Base-by-base conservation (phyloP, 352 stramenopile genomes). In the Globisporangium carolinianum region DNA sequence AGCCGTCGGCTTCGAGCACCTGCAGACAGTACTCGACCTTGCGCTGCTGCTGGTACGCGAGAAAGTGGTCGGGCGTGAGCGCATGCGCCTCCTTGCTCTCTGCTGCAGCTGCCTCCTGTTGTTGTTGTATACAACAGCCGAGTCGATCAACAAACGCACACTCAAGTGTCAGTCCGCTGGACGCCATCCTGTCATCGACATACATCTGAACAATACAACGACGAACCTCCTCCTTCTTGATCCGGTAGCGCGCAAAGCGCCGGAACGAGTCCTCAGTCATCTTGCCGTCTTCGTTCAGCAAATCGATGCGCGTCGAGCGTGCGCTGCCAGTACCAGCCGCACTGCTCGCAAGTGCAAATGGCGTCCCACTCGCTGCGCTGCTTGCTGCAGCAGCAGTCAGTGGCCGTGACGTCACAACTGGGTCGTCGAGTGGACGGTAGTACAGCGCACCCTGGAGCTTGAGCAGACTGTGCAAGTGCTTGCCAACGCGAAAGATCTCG, bases 401-500 rank as follows among this genome's bases (percentile, higher is more conserved):
- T 57, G 18, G 36, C 43, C 15, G 3, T 15, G 3, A 24, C 41
- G 8, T n/a, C 41, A 4, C 32, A 0, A 53, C 57, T 0, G 36
- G 6, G 4, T 65, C 64, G 11, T 79, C 63, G 4, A 78, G 36
- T 1, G 71, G 65, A n/a, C 71, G 69, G 35, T 84, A 92, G 54
- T 90, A 92, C 12, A 92, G 42, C 46, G 72, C 85, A 12, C 77
- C 76, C 15, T 73, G 64, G 0, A 92, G 55, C 55, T 87, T 90
- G 5, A 92, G 58, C 32, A 88, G 55, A 12, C 55, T 82, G 61
- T 89, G 77, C 3, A 92, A 54, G 54, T 90, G 76, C 50, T 75
- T 86, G 46, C 82, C 82, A 7, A 92, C 76, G 15, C 82, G 82
- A 42, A 89, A 82, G 17, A 92, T 90, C 50, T 91, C 81, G 9